Evolutionary conservation across 805 yeast genomes (phyloP), one percentile per base, ranked within the genome.

Genomic region (Ogataea methylovora): DNA sequence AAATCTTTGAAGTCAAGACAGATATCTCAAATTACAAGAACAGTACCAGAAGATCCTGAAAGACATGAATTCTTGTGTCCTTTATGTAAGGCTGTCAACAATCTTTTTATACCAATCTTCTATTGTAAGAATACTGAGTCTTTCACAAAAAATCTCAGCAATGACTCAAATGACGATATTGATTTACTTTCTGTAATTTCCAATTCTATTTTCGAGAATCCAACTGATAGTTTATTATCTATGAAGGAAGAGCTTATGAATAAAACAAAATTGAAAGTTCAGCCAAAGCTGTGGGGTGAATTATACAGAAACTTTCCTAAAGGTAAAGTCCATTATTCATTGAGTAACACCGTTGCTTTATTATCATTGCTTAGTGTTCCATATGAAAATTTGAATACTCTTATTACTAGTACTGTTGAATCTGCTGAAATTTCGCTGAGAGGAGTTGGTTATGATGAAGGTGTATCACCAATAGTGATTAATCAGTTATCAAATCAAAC

Each of bases 1-100:
- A 63, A 65, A 22, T 70, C 79, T n/a, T 65, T 70, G 28, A 62
- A 73, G 33, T 57, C 67, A 6, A 68, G 79, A 12, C 59, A 54
- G 23, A 76, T 72, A 45, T 74, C 69, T 13, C 94, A 86, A 49
- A 74, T 87, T 23, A 84, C 95, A 0, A 67, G 94, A 50, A 84
- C 88, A 32, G 65, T 79, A 5, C 94, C 95, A 0, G 94, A 82
- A 42, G 76, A 83, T 41, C 58, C 67, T 10, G 77, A 76, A 20
- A 73, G 74, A 37, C 73, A 76, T 7, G 94, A 88, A 48, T 81
- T 84, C 44, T 60, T 84, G 18, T 90, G 98, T 50, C 97, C 97
- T 0, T 67, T 90, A 24, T 90, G 98, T 63, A 86, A 86, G 40
- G 81, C 94, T 0, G 64, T 90, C 29, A 83, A 82, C 50, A 90